Evolutionary conservation across 2,329 filamentous ascomycete species (phyloP).

Genomic region (Pyrenophora teres): DNA sequence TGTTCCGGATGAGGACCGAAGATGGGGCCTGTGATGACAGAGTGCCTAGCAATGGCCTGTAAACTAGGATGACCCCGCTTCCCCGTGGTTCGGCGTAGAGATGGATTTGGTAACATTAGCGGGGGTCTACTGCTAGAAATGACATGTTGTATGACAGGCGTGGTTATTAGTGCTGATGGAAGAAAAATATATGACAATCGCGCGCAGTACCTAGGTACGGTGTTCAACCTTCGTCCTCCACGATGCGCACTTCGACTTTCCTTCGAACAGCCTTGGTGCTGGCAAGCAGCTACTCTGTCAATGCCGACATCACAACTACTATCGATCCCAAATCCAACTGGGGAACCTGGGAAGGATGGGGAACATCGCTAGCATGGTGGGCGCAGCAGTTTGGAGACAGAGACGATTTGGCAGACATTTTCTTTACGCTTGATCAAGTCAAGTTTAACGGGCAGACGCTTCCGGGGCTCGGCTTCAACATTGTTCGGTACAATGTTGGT

Average conservation of each 20-base stretch:
- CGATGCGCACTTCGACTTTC: slow-evolving; percentile 8
- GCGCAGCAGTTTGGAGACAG: slow-evolving; percentile 9
- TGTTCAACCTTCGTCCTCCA: not conserved
- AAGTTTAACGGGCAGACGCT: slow-evolving; percentile 7
- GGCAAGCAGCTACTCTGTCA: slow-evolving; percentile 1
- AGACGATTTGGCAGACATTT: slow-evolving; percentile 12
- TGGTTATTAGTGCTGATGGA: too few relatives aligned
- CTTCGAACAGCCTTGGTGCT: slow-evolving; percentile 5
- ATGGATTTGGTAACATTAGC: too few relatives aligned
- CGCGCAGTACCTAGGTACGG: too few relatives aligned
- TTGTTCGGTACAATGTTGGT: slow-evolving; percentile 12
- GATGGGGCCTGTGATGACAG: too few relatives aligned
- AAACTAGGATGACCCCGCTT: too few relatives aligned
- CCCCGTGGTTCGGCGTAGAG: too few relatives aligned
- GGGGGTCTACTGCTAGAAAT: too few relatives aligned
- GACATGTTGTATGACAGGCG: too few relatives aligned
- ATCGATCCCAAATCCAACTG: slow-evolving; percentile 12
- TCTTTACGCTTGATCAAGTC: slow-evolving; percentile 9
- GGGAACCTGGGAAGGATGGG: slow-evolving; percentile 15
- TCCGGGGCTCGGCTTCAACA: slow-evolving; percentile 10
- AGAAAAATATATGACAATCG: too few relatives aligned
- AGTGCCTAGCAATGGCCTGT: too few relatives aligned
- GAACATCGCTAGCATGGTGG: slow-evolving; percentile 15
- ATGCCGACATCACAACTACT: slow-evolving; percentile 7
- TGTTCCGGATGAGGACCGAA: not conserved